Conservation (phyloP, 306 rosid genomes). For the Gynostemma pentaphyllum region DNA sequence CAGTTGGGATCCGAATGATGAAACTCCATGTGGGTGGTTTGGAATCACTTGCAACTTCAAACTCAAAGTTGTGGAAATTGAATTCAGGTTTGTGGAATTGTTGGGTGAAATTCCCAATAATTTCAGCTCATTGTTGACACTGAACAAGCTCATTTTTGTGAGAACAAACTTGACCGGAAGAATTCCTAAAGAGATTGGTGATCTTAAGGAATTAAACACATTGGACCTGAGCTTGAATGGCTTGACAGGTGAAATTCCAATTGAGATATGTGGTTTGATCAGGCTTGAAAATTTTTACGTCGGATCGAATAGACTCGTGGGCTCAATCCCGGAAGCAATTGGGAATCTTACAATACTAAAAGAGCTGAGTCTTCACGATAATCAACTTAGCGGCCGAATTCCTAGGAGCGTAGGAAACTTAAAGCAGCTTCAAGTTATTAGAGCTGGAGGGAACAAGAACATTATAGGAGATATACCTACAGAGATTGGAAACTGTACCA, state of each 20-base stretch:
- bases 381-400: conserved; percentile 50
- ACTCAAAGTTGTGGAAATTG: conserved; percentile 36
- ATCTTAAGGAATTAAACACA: conserved; percentile 21
- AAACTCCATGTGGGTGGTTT: conserved; percentile 69
- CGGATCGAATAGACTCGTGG: conserved; percentile 51
- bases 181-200: conserved; percentile 51
- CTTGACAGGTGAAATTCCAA: conserved; percentile 60
- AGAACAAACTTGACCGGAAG: conserved; percentile 72
- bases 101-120: conserved; percentile 41
- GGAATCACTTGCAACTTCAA: conserved; percentile 62
- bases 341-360: conserved; percentile 52
- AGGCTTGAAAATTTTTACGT: conserved; percentile 49
- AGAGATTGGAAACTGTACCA: conserved; percentile 66
- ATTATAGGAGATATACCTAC: conserved; percentile 51
- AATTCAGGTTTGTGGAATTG: conserved; percentile 52
- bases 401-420: conserved; percentile 60
- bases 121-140: conserved; percentile 45
- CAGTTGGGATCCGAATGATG: conserved; percentile 48
- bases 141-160: conserved; percentile 38
- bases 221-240: conserved; percentile 71
- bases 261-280: conserved; percentile 32
- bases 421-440: conserved; percentile 38
- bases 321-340: conserved; percentile 48
- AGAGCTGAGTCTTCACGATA: conserved; percentile 45
- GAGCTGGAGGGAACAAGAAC: conserved; percentile 91